Base-by-base conservation (phyloP, 1,284 basidiomycete species). In the Fistulinella staudtii region DNA sequence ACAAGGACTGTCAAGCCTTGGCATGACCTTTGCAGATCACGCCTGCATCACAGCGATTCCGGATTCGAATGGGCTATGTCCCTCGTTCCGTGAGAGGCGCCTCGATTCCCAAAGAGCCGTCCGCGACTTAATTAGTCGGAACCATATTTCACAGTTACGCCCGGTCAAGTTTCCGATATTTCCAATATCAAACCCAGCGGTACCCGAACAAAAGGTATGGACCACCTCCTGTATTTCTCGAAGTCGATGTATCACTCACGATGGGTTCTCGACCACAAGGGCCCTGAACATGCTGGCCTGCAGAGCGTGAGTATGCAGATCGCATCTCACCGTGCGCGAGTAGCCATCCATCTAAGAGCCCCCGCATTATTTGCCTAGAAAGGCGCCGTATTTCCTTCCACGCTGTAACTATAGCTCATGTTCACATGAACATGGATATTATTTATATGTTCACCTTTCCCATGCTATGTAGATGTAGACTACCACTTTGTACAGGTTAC, bases 1-100 rank as follows among this genome's bases (percentile, higher is more conserved):
- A 18, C 21, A 4, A n/a, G 49, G 45, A 3, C 34, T 63, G 7
- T 31, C 34, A 15, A 41, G 5, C 4, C 30, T 43, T 5, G 48
- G 51, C 10, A 58, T 59, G 51, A 18, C 15, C 8, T 60, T 59
- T 7, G 20, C n/a, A 4, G 57, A 50, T 24, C 57, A 63, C 13
- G 49, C 56, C 9, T 62, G 57, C 35, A 28, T 60, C 4, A 59
- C 60, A 8, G 31, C 57, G 5, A 11, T 60, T 15, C 49, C 55
- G 25, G 60, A 44, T n/a, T 41, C 29, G 21, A 36, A 30, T 30
- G 35, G 33, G 4, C 35, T 55, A 18, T 14, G 43, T 17, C 22
- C 35, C 15, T 39, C 34, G 8, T 46, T 52, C 33, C 46, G 35
- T 35, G 43, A 57, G 10, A 43, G 57, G 23, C 28, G 46, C 30